Percentiles rank a stretch among this genome's conserved stretches.
Evolutionary conservation across 768 basidiomycete species (phyloP).

Genomic region (Gyrodon lividus): DNA sequence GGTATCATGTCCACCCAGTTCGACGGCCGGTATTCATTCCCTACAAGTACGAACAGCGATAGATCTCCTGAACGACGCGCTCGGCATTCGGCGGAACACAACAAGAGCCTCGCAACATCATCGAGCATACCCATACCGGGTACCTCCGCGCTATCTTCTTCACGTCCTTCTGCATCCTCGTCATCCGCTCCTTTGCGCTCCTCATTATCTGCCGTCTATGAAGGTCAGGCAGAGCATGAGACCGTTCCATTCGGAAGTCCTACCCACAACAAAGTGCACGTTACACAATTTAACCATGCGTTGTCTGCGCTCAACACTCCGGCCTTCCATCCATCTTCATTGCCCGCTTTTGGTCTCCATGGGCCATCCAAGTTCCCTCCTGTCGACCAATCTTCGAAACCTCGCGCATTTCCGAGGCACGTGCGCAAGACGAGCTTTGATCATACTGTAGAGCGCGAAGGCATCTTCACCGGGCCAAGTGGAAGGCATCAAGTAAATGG

Average conservation of each 20-base stretch:
- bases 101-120: slow-evolving; percentile 22
- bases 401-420: slow-evolving; percentile 73
- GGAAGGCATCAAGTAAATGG: slow-evolving; percentile 83
- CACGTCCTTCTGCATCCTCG: slow-evolving; percentile 48
- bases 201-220: slow-evolving; percentile 49
- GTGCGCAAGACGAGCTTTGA: slow-evolving; percentile 95
- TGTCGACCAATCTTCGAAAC: slow-evolving; percentile 35
- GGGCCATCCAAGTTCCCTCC: slow-evolving; percentile 42
- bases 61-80: slow-evolving; percentile 28
- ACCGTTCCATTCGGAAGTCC: slow-evolving; percentile 38
- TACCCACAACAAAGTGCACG: slow-evolving; percentile 26
- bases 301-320: slow-evolving; percentile 46
- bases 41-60: slow-evolving; percentile 27
- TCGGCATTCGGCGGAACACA: slow-evolving; percentile 21
- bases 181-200: slow-evolving; percentile 37
- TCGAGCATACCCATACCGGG: slow-evolving; percentile 40
- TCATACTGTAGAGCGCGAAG: slow-evolving; percentile 78
- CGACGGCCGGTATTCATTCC: slow-evolving; percentile 48
- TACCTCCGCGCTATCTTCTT: slow-evolving; percentile 41
- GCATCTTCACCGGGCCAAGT: slow-evolving; percentile 53
- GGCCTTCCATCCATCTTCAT: slow-evolving; percentile 64
- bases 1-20: slow-evolving; percentile 31
- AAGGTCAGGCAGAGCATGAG: slow-evolving; percentile 39
- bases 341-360: slow-evolving; percentile 70
- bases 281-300: slow-evolving; percentile 38